Evolutionary conservation across 192 early-diverging fungal species (phyloP).

Genomic region (Coemansia sp.): DNA sequence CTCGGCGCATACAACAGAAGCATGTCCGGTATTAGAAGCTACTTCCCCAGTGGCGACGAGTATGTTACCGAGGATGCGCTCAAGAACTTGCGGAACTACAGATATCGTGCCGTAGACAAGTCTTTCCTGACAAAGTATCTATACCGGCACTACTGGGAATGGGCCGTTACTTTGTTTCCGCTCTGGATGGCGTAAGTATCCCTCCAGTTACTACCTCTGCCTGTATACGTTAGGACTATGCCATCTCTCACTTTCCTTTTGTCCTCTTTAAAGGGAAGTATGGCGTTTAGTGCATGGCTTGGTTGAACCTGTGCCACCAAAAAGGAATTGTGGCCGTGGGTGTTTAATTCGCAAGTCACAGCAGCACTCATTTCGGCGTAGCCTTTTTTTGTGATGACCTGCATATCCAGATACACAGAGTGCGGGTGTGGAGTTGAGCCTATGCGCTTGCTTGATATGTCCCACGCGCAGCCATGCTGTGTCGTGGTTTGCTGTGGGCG

Average conservation of each 20-base stretch:
- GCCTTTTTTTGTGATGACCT: slow-evolving; percentile 1
- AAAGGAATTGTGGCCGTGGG: not conserved
- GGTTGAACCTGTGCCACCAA: not conserved
- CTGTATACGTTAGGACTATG: not conserved
- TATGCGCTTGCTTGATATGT: not conserved
- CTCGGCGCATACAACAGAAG: slow-evolving; percentile 9
- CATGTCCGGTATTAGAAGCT: slow-evolving; percentile 37
- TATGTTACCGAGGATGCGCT: slow-evolving; percentile 72
- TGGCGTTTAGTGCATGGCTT: slow-evolving; percentile 7
- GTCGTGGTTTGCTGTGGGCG: not conserved
- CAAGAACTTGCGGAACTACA: slow-evolving; percentile 76
- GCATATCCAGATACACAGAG: slow-evolving; percentile 1
- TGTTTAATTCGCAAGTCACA: not conserved
- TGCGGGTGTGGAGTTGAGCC: not conserved
- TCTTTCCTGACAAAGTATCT: slow-evolving; percentile 83
- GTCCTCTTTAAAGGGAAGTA: not conserved
- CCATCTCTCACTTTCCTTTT: not conserved
- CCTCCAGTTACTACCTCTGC: not conserved
- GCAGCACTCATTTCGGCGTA: not conserved
- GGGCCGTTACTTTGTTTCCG: slow-evolving; percentile 85
- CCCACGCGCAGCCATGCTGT: not conserved
- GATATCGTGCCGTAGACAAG: slow-evolving; percentile 80
- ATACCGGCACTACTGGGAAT: slow-evolving; percentile 88
- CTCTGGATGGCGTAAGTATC: slow-evolving; percentile 91
- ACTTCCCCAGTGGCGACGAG: slow-evolving; percentile 55